Evolutionary conservation across 208 protist genomes (phyloP).

Genomic region (Angomonas desouzai): DNA sequence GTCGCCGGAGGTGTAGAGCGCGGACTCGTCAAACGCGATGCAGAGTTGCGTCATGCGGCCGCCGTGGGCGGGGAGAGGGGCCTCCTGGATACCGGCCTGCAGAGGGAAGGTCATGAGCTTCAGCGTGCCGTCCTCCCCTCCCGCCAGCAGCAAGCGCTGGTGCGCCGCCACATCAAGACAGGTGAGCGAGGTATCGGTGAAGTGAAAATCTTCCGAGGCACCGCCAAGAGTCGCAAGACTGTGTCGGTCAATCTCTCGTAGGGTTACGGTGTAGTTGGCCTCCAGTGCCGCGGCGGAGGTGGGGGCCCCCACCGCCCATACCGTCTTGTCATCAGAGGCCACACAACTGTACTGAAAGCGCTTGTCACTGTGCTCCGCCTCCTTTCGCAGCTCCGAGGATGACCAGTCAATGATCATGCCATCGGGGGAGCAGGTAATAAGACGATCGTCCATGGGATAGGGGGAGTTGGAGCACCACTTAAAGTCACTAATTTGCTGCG

Average conservation of each 20-base stretch:
- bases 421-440: constrained; percentile 90
- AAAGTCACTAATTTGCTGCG: constrained; percentile 83
- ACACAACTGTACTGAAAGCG: constrained; percentile 87
- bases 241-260: constrained; percentile 84
- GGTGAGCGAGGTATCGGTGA: constrained; percentile 62
- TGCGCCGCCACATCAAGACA: constrained; percentile 76
- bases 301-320: constrained; percentile 88
- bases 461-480: constrained; percentile 79
- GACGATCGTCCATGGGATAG: constrained; percentile 88
- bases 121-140: constrained; percentile 86
- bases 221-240: constrained; percentile 29
- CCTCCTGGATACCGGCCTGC: constrained; percentile 65
- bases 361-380: constrained; percentile 89
- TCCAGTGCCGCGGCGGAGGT: constrained; percentile 61
- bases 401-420: constrained; percentile 95
- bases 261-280: constrained; percentile 79
- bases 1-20: constrained; percentile 84
- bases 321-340: constrained; percentile 71
- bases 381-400: constrained; percentile 79
- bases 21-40: constrained; percentile 89
- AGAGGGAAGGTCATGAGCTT: constrained; percentile 90
- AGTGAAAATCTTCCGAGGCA: constrained; percentile 69
- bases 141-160: constrained; percentile 89
- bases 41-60: constrained; percentile 68
- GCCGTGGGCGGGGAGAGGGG: constrained; percentile 66